Evolutionary conservation across 2,329 filamentous ascomycete species (phyloP).

Genomic region (Aspergillus amoenus): DNA sequence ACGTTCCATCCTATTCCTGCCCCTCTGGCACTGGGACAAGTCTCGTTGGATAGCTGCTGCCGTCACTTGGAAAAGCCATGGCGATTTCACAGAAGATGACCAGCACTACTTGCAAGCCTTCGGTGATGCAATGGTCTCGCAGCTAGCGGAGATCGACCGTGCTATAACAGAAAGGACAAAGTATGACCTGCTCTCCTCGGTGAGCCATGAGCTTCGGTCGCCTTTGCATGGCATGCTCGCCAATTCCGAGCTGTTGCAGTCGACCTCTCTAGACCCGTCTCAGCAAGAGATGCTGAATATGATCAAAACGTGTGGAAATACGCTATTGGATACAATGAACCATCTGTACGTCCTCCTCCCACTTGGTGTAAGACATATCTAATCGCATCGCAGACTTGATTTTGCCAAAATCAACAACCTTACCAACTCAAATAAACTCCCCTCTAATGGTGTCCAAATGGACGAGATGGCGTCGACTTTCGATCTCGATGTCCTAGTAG

Average conservation of each 20-base stretch:
- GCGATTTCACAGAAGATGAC: slow-evolving; percentile 26
- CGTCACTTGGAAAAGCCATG: slow-evolving; percentile 28
- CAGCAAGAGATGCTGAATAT: slow-evolving; percentile 48
- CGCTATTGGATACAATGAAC: slow-evolving; percentile 51
- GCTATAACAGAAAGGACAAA: slow-evolving; percentile 47
- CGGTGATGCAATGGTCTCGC: slow-evolving; percentile 34
- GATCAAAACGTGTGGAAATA: slow-evolving; percentile 51
- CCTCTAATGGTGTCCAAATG: slow-evolving; percentile 5
- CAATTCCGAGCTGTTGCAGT: slow-evolving; percentile 51
- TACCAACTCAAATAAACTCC: slow-evolving; percentile 15
- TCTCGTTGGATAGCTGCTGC: slow-evolving; percentile 34
- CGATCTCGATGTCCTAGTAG: slow-evolving; percentile 30
- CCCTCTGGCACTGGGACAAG: slow-evolving; percentile 36
- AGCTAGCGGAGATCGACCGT: slow-evolving; percentile 36
- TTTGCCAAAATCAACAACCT: slow-evolving; percentile 39
- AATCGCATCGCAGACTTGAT: slow-evolving; percentile 24
- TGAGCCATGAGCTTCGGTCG: slow-evolving; percentile 53
- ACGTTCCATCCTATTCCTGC: slow-evolving; percentile 30
- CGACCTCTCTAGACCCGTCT: slow-evolving; percentile 41
- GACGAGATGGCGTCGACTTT: slow-evolving; percentile 31
- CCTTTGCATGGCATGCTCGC: slow-evolving; percentile 50
- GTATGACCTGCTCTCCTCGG: slow-evolving; percentile 52
- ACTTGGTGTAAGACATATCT: neutral
- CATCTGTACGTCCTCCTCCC: slow-evolving; percentile 25
- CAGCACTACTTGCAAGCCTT: slow-evolving; percentile 37